phyloP scores from a whole-genome alignment of 768 basidiomycete genomes.

The Mycena amicta region DNA sequence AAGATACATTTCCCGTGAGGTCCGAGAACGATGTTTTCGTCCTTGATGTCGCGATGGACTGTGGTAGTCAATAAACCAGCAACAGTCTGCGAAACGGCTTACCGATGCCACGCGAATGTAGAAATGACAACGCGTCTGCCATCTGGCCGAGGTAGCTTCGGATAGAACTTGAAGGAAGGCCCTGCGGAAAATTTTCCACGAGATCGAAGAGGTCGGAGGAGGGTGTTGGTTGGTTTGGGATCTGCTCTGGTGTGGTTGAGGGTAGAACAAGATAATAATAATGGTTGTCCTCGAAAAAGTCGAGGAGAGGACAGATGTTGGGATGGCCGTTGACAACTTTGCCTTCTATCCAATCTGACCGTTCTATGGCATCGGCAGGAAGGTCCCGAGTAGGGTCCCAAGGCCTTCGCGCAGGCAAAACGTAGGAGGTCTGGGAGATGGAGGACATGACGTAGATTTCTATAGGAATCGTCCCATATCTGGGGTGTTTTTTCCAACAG shows the following conservation, averaged over 20 bases:
- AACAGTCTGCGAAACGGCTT: constrained; percentile 23
- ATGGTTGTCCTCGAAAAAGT: constrained; percentile 96
- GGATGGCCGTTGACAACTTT: constrained; percentile 85
- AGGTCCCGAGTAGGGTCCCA: constrained; percentile 66
- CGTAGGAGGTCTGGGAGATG: constrained; percentile 79
- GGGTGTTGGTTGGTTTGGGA: constrained; percentile 52
- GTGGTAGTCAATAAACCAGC: constrained; percentile 7
- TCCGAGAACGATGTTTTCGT: constrained; percentile 91
- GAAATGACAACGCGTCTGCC: constrained; percentile 85
- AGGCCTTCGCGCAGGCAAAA: constrained; percentile 75
- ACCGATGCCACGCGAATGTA: constrained; percentile 93
- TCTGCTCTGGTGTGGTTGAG: constrained; percentile 63
- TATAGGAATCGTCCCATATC: constrained; percentile 95
- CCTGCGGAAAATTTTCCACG: constrained; percentile 87
- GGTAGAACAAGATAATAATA: constrained; percentile 95
- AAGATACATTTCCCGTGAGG: constrained; percentile 82
- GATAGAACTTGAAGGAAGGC: constrained; percentile 72
- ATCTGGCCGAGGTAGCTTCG: constrained; percentile 92
- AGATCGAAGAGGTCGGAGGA: constrained; percentile 92
- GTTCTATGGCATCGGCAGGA: constrained; percentile 2
- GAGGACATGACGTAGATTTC: constrained; percentile 95
- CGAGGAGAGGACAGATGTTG: constrained; percentile 90
- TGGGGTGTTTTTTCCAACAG: constrained; percentile 98
- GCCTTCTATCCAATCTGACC: constrained; percentile 63
- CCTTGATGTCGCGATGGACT: constrained; percentile 98